These are phyloP conservation scores for Domatiomyces globalis DNA, from an alignment of 2,329 filamentous ascomycete genomes.

Conservation along the genomic window DNA sequence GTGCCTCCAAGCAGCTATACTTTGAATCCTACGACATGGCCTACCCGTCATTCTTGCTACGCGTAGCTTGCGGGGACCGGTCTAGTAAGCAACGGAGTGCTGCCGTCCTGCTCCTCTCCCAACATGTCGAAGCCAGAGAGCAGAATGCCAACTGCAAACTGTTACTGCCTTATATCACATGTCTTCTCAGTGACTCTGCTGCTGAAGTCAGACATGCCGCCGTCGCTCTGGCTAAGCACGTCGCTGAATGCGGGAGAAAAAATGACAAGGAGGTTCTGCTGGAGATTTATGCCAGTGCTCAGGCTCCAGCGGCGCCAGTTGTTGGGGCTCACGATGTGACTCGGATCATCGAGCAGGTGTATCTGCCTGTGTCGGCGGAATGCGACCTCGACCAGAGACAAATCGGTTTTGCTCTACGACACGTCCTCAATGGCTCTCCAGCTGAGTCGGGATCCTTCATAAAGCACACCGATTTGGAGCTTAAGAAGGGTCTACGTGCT, in stretches of 20 bases:
- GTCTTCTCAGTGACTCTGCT: conserved; percentile 60
- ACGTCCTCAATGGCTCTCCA: conserved; percentile 40
- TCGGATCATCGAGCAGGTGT: conserved; percentile 48
- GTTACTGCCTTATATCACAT: conserved; percentile 66
- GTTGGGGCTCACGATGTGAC: conserved; percentile 16
- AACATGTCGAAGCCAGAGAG: conserved; percentile 36
- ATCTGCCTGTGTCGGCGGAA: conserved; percentile 71
- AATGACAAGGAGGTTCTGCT: neutral
- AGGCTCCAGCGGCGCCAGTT: conserved; percentile 23
- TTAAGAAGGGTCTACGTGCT: conserved; percentile 50
- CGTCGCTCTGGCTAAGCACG: conserved; percentile 38
- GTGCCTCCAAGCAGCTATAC: neutral
- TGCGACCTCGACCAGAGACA: conserved; percentile 66
- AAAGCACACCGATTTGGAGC: conserved; percentile 30
- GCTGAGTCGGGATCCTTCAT: conserved; percentile 25
- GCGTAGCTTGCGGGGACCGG: conserved; percentile 40
- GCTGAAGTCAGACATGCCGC: conserved; percentile 64
- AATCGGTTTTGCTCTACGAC: conserved; percentile 49
- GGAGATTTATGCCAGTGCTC: neutral
- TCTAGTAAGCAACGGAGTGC: conserved; percentile 27
- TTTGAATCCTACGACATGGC: neutral
- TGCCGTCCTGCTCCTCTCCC: conserved; percentile 7
- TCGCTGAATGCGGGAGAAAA: neutral
- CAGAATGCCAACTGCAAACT: conserved; percentile 52
- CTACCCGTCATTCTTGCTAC: conserved; percentile 35